Evolutionary conservation across 257 asterid species (phyloP).

Genomic region (Plantago ovata): DNA sequence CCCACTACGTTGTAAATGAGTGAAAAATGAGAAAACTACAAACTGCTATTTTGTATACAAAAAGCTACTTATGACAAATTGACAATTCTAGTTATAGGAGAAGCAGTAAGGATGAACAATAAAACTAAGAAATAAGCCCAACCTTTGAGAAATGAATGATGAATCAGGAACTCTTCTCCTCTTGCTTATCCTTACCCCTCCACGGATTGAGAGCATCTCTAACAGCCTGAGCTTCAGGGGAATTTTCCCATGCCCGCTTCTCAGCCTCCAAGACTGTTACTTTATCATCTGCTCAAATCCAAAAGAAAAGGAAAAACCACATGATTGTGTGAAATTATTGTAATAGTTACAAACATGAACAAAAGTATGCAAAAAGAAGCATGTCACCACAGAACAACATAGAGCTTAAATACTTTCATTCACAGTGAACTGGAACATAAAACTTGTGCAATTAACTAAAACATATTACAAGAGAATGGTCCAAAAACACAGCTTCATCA

Average conservation of each 20-base stretch:
- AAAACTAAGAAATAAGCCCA: not conserved
- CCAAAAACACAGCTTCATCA: not conserved
- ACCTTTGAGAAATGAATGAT: constrained; percentile 10
- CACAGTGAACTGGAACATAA: no score
- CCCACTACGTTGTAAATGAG: no score
- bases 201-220: constrained; percentile 97
- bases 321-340: no score
- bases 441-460: not conserved
- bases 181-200: constrained; percentile 46
- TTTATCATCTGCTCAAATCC: constrained; percentile 66
- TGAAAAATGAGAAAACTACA: no score
- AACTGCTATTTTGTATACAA: no score
- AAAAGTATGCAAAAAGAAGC: no score
- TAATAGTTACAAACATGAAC: no score
- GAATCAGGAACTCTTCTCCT: constrained; percentile 38
- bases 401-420: no score
- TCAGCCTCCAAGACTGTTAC: constrained; percentile 84
- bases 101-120: no score
- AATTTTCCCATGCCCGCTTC: constrained; percentile 76
- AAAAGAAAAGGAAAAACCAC: constrained; percentile 13
- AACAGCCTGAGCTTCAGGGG: constrained; percentile 78
- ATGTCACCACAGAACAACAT: no score
- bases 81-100: no score
- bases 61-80: no score
- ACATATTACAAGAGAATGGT: not conserved